Percentiles rank a stretch among this genome's conserved stretches.
These are phyloP conservation scores for Penicillium odoratum DNA, from an alignment of 495 filamentous ascomycete species.

Conservation along the genomic window DNA sequence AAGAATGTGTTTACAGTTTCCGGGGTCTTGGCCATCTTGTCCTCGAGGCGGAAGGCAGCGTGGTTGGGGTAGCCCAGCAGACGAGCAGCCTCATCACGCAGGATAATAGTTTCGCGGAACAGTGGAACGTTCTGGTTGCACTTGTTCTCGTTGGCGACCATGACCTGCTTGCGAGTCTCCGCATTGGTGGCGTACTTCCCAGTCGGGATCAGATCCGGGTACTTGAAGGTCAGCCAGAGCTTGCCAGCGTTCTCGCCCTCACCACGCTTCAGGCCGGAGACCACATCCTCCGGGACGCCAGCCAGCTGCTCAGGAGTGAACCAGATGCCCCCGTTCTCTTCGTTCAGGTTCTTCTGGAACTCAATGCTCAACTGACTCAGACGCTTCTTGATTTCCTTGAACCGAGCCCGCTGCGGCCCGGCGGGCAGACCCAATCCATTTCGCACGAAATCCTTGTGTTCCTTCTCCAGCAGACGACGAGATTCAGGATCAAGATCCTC, in stretches of 20 bases:
- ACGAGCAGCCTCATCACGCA: slow-evolving; percentile 91
- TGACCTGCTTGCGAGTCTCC: slow-evolving; percentile 57
- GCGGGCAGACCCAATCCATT: slow-evolving; percentile 63
- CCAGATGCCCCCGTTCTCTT: slow-evolving; percentile 68
- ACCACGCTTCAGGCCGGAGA: slow-evolving; percentile 67
- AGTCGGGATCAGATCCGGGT: slow-evolving; percentile 66
- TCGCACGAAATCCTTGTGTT: slow-evolving; percentile 64
- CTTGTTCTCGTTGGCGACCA: slow-evolving; percentile 72
- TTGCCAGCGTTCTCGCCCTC: slow-evolving; percentile 68
- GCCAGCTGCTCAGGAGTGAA: slow-evolving; percentile 61
- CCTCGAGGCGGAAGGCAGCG: slow-evolving; percentile 86
- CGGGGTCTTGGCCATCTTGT: slow-evolving; percentile 96
- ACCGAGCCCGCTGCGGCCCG: slow-evolving; percentile 60
- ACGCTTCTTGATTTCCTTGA: slow-evolving; percentile 73
- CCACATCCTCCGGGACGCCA: slow-evolving; percentile 63
- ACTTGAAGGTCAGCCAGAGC: slow-evolving; percentile 66
- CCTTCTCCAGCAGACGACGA: slow-evolving; percentile 63
- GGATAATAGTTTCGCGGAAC: slow-evolving; percentile 81
- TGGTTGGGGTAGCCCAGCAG: slow-evolving; percentile 91
- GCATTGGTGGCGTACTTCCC: slow-evolving; percentile 62
- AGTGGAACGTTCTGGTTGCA: slow-evolving; percentile 82
- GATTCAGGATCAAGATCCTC: slow-evolving; percentile 65
- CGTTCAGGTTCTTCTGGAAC: slow-evolving; percentile 70
- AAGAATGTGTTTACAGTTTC: slow-evolving; percentile 85
- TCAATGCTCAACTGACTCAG: slow-evolving; percentile 63